phyloP scores from a whole-genome alignment of 169 alveolate genomes.

The Cryptosporidium parvum region DNA sequence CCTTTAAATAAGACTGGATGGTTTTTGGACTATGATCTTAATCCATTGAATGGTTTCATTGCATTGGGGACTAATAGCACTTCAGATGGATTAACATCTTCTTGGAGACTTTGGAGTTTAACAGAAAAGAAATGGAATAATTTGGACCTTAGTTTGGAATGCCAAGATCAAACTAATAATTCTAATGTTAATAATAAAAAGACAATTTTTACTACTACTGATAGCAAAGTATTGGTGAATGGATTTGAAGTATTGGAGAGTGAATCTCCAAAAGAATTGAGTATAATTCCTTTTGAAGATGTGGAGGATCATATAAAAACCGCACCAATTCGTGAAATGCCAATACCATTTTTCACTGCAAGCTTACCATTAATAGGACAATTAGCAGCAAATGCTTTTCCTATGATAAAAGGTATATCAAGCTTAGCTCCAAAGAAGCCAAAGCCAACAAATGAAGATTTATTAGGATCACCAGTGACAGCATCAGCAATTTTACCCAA shows the following conservation, averaged over 20 bases:
- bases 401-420: slow-evolving; percentile 41
- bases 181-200: not conserved
- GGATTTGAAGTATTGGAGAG: not conserved
- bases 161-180: not conserved
- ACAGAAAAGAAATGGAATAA: slow-evolving; percentile 48
- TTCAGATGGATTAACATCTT: not conserved
- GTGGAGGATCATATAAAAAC: slow-evolving; percentile 21
- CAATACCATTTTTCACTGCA: slow-evolving; percentile 69
- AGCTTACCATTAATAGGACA: slow-evolving; percentile 55
- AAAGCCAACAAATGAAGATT: slow-evolving; percentile 13
- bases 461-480: not conserved
- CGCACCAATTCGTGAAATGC: slow-evolving; percentile 64
- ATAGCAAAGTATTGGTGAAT: not conserved
- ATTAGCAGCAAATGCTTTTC: slow-evolving; percentile 49
- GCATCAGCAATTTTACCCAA: slow-evolving; percentile 72
- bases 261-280: slow-evolving; percentile 12
- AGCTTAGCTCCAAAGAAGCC: slow-evolving; percentile 14
- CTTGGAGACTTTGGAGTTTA: slow-evolving; percentile 68
- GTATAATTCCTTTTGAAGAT: slow-evolving; percentile 50
- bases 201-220: slow-evolving; percentile 28
- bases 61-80: slow-evolving; percentile 48
- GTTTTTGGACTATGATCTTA: slow-evolving; percentile 65
- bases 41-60: slow-evolving; percentile 67
- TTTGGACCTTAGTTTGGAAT: not conserved
- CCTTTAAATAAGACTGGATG: slow-evolving; percentile 69